Percentiles rank a stretch among this genome's conserved stretches.
Evolutionary conservation across 2,329 filamentous ascomycete genomes (phyloP).

Genomic region (Botrytis tulipae): DNA sequence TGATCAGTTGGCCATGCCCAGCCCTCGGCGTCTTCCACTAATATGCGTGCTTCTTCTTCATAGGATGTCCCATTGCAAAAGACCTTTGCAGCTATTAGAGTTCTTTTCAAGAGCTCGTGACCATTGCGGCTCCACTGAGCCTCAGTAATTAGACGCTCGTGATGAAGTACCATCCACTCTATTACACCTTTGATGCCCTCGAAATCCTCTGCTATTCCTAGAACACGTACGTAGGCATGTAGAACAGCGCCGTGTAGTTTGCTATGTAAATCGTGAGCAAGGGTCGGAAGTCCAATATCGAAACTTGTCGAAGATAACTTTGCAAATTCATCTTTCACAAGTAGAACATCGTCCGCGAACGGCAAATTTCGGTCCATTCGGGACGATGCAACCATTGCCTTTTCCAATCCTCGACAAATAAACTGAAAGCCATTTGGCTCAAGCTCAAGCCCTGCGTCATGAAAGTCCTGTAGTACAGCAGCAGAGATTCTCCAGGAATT

Average conservation of each 20-base stretch:
- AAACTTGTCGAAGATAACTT: slow-evolving; percentile 29
- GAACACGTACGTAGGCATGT: slow-evolving; percentile 60
- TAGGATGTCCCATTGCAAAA: slow-evolving; percentile 25
- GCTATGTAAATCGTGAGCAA: slow-evolving; percentile 47
- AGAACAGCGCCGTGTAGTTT: slow-evolving; percentile 48
- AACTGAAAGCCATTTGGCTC: slow-evolving; percentile 34
- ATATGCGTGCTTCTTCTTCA: slow-evolving; percentile 23
- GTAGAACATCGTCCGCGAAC: slow-evolving; percentile 32
- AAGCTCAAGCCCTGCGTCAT: slow-evolving; percentile 33
- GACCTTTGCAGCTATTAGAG: slow-evolving; percentile 30
- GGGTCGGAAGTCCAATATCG: slow-evolving; percentile 29
- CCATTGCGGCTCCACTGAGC: slow-evolving; percentile 28
- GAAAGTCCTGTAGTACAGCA: slow-evolving; percentile 31
- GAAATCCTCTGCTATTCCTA: slow-evolving; percentile 60
- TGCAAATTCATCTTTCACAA: slow-evolving; percentile 37
- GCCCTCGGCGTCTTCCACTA: slow-evolving; percentile 29
- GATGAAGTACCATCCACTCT: slow-evolving; percentile 56
- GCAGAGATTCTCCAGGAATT: slow-evolving; percentile 32
- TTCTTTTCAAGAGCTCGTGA: slow-evolving; percentile 23
- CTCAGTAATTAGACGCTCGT: slow-evolving; percentile 37
- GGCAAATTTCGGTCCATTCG: neutral
- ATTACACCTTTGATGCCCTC: slow-evolving; percentile 56
- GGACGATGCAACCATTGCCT: slow-evolving; percentile 31
- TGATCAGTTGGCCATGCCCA: slow-evolving; percentile 37
- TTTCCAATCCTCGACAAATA: slow-evolving; percentile 33